Base-by-base conservation (phyloP, 1,284 basidiomycete species). In the Phylloboletellus chloephorus region DNA sequence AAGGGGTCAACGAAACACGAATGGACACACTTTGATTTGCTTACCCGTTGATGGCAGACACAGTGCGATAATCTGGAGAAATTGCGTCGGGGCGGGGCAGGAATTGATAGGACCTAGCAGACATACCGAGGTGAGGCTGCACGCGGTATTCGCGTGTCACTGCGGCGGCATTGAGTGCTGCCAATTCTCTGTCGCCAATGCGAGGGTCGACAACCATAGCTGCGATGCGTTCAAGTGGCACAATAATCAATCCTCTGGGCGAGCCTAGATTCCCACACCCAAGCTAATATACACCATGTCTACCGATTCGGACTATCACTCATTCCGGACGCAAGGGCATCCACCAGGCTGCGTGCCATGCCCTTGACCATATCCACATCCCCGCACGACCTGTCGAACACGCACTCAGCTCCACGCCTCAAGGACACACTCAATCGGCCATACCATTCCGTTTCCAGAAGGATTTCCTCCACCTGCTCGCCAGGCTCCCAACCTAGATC, bases 41-140 rank as follows among this genome's bases (percentile, higher is more conserved):
- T 68, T 60, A 89, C 91, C 93, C 94, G 61, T 98, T 98, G 66
- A 98, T 88, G 49, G 91, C 92, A 59, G 91, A 91, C 41, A 97
- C 93, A 31, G 93, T 96, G 47, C 90, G 80, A 69, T 97, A 97
- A 68, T 97, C 92, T 93, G 64, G 35, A 50, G 36, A 47, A 43
- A 47, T 7, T 28, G 38, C 40, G 39, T 58, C 54, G 45, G 42
- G 37, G 20, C 29, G 12, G 20, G 28, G 37, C 20, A 29, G 31
- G 35, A 36, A 43, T 22, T 34, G 37, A 19, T 20, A n/a, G 30
- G 28, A n/a, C 20, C 22, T 31, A 23, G 34, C 7, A 29, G 31
- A 66, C 79, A 54, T 60, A 93, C 92, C 92, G 52, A 97, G 73
- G 65, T 94, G 88, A 34, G 94, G 95, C 56, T 97, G 74, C 48